Percentiles rank a stretch among this genome's conserved stretches.
Evolutionary conservation across 1,139 yeast species (phyloP).

Genomic region (Blastobotrys raffinosifermentans): DNA sequence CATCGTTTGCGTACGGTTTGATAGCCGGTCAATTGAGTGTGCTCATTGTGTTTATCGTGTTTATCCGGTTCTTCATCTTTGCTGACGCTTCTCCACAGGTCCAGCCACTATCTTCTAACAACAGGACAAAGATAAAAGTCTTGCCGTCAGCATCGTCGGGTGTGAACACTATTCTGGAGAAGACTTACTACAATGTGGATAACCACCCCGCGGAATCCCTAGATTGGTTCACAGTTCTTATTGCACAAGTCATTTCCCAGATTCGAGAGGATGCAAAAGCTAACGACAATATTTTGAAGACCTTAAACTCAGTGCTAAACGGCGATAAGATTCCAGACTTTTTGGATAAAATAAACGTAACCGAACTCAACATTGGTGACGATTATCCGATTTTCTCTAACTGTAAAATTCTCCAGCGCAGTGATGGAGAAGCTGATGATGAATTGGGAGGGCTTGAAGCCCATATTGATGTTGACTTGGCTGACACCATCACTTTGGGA

Average conservation of each 20-base stretch:
- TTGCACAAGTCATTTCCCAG: constrained; percentile 87
- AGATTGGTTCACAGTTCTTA: constrained; percentile 93
- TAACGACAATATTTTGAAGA: constrained; percentile 77
- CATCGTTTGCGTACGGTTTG: constrained; percentile 33
- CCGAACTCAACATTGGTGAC: constrained; percentile 89
- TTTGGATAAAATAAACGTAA: constrained; percentile 68
- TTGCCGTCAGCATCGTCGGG: constrained; percentile 29
- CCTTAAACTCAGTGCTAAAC: constrained; percentile 52
- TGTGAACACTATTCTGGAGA: constrained; percentile 58
- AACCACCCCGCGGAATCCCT: constrained; percentile 84
- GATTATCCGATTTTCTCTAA: constrained; percentile 94
- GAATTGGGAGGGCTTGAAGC: constrained; percentile 58
- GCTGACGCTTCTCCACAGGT: constrained; percentile 53
- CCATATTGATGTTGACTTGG: constrained; percentile 85
- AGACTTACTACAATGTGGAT: constrained; percentile 86
- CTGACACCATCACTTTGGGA: constrained; percentile 86
- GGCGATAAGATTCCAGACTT: constrained; percentile 65
- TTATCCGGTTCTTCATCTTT: constrained; percentile 83
- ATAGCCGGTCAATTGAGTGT: constrained; percentile 75
- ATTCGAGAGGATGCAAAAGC: constrained; percentile 78
- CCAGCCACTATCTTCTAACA: constrained; percentile 18
- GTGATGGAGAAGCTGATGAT: constrained; percentile 15
- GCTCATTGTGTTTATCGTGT: constrained; percentile 62
- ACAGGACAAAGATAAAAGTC: constrained; percentile 25
- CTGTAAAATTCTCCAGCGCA: constrained; percentile 58